Evolutionary conservation across 2,329 filamentous ascomycete species (phyloP).

Genomic region (Ophiostoma sp.): DNA sequence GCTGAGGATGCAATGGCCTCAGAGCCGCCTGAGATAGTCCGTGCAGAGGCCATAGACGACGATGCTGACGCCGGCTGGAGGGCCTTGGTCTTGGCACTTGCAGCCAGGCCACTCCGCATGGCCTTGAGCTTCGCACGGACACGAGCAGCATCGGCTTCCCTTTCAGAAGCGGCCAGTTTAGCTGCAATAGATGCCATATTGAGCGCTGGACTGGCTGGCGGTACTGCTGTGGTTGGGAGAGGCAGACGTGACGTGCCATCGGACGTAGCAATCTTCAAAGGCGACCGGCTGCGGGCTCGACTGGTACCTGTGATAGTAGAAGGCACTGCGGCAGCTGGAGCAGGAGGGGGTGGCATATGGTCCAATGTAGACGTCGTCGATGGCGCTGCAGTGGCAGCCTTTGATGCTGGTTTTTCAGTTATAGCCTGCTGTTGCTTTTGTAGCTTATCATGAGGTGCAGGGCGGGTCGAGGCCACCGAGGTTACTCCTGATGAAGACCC

Average conservation of each 20-base stretch:
- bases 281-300: conserved; percentile 24
- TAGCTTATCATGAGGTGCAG: background rate
- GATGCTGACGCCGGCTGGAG: conserved; percentile 20
- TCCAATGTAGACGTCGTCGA: background rate
- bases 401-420: background rate
- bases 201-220: conserved; percentile 50
- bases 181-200: conserved; percentile 58
- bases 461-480: background rate
- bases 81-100: conserved; percentile 1
- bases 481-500: background rate
- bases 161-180: conserved; percentile 58
- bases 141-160: conserved; percentile 58
- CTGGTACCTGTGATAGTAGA: conserved; percentile 15
- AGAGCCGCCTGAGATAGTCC: background rate
- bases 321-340: conserved; percentile 19
- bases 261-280: conserved; percentile 24
- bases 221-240: conserved; percentile 28
- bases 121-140: conserved; percentile 58
- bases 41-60: background rate
- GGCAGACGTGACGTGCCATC: conserved; percentile 23
- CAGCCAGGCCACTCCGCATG: conserved; percentile 34
- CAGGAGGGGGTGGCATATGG: background rate
- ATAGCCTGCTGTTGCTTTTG: background rate
- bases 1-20: background rate
- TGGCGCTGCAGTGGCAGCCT: background rate